Percentiles rank a stretch among this genome's conserved stretches.
These are phyloP conservation scores for Penicillium freii DNA, from an alignment of 2,329 filamentous ascomycete genomes.

Conservation along the genomic window DNA sequence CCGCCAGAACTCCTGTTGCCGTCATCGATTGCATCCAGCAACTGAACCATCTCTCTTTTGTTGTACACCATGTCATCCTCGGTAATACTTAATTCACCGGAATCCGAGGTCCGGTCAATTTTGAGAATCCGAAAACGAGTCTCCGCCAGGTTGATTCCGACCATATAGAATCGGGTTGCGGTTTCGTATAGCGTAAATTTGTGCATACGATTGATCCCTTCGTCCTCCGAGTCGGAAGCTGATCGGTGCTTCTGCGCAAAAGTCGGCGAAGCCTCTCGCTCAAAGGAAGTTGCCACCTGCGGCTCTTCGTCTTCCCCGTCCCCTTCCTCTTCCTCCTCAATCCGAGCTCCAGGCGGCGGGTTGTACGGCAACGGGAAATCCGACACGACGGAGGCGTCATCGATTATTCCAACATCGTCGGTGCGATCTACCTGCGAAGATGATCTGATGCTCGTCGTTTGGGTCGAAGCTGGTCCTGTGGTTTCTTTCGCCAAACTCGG, in stretches of 20 bases:
- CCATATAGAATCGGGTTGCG: constrained; percentile 86
- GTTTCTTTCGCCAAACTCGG: constrained; percentile 11
- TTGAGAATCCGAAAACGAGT: constrained; percentile 87
- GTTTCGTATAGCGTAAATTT: constrained; percentile 98
- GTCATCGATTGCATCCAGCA: constrained; percentile 92
- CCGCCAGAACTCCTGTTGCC: constrained; percentile 90
- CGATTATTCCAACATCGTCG: constrained; percentile 20
- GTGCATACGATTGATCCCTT: constrained; percentile 69
- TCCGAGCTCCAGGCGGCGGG: constrained; percentile 30
- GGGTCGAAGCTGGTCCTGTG: constrained; percentile 15
- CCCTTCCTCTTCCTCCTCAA: constrained; percentile 33
- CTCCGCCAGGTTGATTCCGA: constrained; percentile 88
- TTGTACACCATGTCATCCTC: constrained; percentile 96
- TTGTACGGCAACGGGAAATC: constrained; percentile 34
- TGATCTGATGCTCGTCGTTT: constrained; percentile 7
- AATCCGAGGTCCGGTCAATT: constrained; percentile 83
- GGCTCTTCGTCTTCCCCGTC: constrained; percentile 48
- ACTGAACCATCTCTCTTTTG: constrained; percentile 84
- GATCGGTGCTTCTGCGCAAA: constrained; percentile 40
- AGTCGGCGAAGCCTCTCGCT: constrained; percentile 42
- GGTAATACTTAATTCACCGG: constrained; percentile 74
- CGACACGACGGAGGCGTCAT: constrained; percentile 19
- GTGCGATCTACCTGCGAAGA: constrained; percentile 9
- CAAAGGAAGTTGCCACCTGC: constrained; percentile 45
- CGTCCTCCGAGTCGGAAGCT: constrained; percentile 40